phyloP scores from a whole-genome alignment of 176 grass and related monocot genomes.

The barley (Hordeum vulgare) region MorexV3_pseudomolecules_assembly NC_058523.1:187873663-187874162 shows the following conservation, averaged over 20 bases:
- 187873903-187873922: neutral
- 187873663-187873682: neutral
- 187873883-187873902: conserved; percentile 29
- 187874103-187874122: too few species aligned
- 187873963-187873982: too few species aligned
- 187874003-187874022: too few species aligned
- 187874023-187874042: too few species aligned
- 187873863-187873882: neutral
- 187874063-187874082: too few species aligned
- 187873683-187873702: conserved; percentile 23
- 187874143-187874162: too few species aligned
- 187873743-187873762: neutral
- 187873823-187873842: conserved; percentile 34
- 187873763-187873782: conserved; percentile 7
- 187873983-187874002: too few species aligned
- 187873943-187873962: too few species aligned
- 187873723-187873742: neutral
- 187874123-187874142: too few species aligned
- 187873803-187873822: conserved; percentile 31
- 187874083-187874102: too few species aligned
- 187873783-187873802: conserved; percentile 13
- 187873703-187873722: neutral
- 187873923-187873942: neutral
- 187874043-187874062: too few species aligned
- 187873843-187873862: conserved; percentile 11